Percentiles rank a stretch among this genome's conserved stretches.
phyloP scores from a whole-genome alignment of 2,329 filamentous ascomycete genomes.

The Furcasterigmium sp. region DNA sequence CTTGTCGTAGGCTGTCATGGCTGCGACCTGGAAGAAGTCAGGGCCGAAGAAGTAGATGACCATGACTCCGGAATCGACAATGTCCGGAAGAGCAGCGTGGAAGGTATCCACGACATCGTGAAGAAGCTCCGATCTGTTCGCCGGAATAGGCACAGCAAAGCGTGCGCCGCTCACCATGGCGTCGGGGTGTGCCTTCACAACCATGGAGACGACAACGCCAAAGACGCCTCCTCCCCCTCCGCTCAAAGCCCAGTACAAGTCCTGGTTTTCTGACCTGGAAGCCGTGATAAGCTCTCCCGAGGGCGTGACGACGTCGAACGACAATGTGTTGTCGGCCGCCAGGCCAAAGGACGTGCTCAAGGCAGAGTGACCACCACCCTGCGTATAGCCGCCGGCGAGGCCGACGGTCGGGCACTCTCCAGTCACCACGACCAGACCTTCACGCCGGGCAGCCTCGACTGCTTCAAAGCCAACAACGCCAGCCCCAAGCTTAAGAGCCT shows the following conservation, averaged over 20 bases:
- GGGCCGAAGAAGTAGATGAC: conserved; percentile 37
- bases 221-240: conserved; percentile 49
- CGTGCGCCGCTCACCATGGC: conserved; percentile 32
- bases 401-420: conserved; percentile 12
- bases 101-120: conserved; percentile 15
- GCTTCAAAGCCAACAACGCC: conserved; percentile 45
- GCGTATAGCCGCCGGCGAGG: conserved; percentile 39
- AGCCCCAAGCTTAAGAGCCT: conserved; percentile 38
- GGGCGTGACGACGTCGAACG: conserved; percentile 39
- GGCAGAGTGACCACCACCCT: conserved; percentile 41
- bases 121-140: background rate
- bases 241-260: conserved; percentile 50
- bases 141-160: background rate
- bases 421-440: conserved; percentile 8
- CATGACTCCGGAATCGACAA: conserved; percentile 44
- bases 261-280: conserved; percentile 34
- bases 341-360: conserved; percentile 37
- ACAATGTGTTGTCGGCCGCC: conserved; percentile 41
- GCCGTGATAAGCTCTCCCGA: conserved; percentile 35
- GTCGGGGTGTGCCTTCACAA: conserved; percentile 41
- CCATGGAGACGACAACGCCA: conserved; percentile 46
- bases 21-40: conserved; percentile 33
- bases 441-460: conserved; percentile 6
- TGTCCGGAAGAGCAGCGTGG: conserved; percentile 18
- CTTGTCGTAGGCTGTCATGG: conserved; percentile 40